A percentile compares a stretch with the other conserved stretches of the same genome.
Evolutionary conservation across 345 rosid genomes (phyloP).

Genomic region (Corchorus olitorius): DNA sequence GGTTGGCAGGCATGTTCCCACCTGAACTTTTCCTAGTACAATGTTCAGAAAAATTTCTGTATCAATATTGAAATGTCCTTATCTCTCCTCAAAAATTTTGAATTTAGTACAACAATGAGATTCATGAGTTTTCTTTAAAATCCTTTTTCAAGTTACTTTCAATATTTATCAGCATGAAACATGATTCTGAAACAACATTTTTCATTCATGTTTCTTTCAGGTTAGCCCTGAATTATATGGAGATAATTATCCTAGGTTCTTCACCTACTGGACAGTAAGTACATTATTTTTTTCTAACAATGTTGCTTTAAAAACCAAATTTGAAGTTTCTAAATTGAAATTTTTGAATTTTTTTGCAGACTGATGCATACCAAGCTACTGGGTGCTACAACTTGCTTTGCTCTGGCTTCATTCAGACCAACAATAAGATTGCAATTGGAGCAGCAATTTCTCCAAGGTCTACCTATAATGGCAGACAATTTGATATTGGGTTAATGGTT

Average conservation of each 20-base stretch:
- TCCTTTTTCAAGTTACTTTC: conserved; percentile 9
- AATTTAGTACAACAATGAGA: neutral
- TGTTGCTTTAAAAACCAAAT: neutral
- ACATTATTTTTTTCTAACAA: neutral
- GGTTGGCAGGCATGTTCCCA: conserved; percentile 86
- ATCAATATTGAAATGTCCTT: neutral
- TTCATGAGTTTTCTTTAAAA: neutral
- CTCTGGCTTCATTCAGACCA: conserved; percentile 96
- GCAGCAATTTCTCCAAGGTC: conserved; percentile 99
- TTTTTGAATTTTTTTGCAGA: conserved; percentile 45
- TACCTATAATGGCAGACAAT: conserved; percentile 78
- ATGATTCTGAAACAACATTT: conserved; percentile 5
- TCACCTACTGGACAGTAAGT: conserved; percentile 97
- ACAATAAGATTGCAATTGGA: conserved; percentile 87
- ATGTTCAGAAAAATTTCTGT: neutral
- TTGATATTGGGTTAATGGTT: conserved; percentile 79
- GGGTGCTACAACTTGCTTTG: conserved; percentile 97
- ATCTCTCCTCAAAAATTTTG: too few relatives aligned
- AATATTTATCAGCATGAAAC: neutral
- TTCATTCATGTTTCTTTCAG: conserved; percentile 43
- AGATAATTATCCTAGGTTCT: conserved; percentile 91
- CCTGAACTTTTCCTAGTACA: neutral
- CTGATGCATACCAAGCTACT: conserved; percentile 96
- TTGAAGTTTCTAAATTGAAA: neutral
- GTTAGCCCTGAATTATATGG: conserved; percentile 98